phyloP scores from a whole-genome alignment of 257 asterid species.

The Przewalskia tangutica region DNA sequence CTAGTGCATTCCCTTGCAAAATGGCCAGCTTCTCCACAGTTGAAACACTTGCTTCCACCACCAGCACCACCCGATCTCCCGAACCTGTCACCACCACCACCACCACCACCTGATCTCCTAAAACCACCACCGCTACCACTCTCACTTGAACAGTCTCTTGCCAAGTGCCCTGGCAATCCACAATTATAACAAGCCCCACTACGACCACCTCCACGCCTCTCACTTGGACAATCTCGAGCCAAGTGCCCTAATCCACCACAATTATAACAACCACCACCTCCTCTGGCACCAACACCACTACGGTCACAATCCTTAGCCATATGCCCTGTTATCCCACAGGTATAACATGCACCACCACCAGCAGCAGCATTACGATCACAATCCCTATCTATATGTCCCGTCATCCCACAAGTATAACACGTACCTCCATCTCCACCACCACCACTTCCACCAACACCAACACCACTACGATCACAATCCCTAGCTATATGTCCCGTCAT shows the following conservation, averaged over 20 bases:
- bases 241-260: slow-evolving; percentile 55
- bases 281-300: neutral
- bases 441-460: too few relatives aligned
- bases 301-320: slow-evolving; percentile 29
- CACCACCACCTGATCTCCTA: slow-evolving; percentile 15
- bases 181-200: slow-evolving; percentile 41
- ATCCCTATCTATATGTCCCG: slow-evolving; percentile 33
- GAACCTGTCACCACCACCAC: slow-evolving; percentile 31
- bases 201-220: slow-evolving; percentile 10
- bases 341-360: slow-evolving; percentile 30
- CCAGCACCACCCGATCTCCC: slow-evolving; percentile 27
- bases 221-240: slow-evolving; percentile 43
- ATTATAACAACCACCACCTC: slow-evolving; percentile 38
- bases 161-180: slow-evolving; percentile 54
- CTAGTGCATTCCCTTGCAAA: slow-evolving; percentile 58
- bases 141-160: slow-evolving; percentile 48
- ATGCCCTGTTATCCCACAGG: slow-evolving; percentile 33
- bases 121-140: slow-evolving; percentile 14
- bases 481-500: slow-evolving; percentile 32
- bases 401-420: slow-evolving; percentile 32
- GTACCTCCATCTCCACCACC: slow-evolving; percentile 19
- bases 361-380: slow-evolving; percentile 9
- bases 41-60: slow-evolving; percentile 36
- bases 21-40: slow-evolving; percentile 65
- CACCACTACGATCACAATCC: slow-evolving; percentile 11